Conservation (phyloP, 176 grass and related monocot genomes). For the Thalia dealbata region DNA sequence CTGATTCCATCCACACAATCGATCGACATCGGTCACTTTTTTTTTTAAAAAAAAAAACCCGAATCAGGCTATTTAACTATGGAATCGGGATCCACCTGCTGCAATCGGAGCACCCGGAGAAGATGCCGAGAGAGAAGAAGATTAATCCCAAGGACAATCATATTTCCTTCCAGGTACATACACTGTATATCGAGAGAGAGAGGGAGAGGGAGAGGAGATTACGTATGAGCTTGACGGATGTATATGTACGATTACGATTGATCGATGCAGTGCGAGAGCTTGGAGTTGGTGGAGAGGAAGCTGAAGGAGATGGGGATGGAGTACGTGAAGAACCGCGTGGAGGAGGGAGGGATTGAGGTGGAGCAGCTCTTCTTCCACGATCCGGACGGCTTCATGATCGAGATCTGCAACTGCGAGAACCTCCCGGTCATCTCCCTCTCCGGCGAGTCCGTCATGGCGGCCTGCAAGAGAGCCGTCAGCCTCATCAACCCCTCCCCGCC, state of each 20-base stretch:
- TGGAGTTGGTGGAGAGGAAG: slow-evolving; percentile 48
- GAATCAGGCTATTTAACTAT: slow-evolving; percentile 55
- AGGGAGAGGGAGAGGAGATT: not conserved
- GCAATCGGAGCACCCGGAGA: slow-evolving; percentile 45
- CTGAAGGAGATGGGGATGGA: slow-evolving; percentile 51
- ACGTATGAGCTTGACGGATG: too few relatives aligned
- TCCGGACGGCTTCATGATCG: slow-evolving; percentile 92
- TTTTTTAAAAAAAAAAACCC: too few relatives aligned
- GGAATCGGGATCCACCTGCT: slow-evolving; percentile 74
- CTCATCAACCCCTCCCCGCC: too few relatives aligned
- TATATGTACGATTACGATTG: not conserved
- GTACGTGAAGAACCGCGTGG: slow-evolving; percentile 36
- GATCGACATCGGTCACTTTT: not conserved
- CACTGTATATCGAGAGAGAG: not conserved
- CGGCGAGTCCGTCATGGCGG: slow-evolving; percentile 10
- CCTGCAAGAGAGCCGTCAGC: slow-evolving; percentile 31
- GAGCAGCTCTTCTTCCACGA: slow-evolving; percentile 97
- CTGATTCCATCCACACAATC: not conserved
- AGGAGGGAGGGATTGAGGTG: slow-evolving; percentile 55
- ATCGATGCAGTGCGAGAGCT: slow-evolving; percentile 53
- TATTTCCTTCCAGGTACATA: slow-evolving; percentile 84
- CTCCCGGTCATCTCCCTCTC: slow-evolving; percentile 56
- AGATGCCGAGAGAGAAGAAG: slow-evolving; percentile 44
- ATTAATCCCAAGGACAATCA: slow-evolving; percentile 94
- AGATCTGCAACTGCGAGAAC: slow-evolving; percentile 85